Evolutionary conservation across 805 yeast species (phyloP).

Genomic region (Tetrapisispora phaffii): DNA sequence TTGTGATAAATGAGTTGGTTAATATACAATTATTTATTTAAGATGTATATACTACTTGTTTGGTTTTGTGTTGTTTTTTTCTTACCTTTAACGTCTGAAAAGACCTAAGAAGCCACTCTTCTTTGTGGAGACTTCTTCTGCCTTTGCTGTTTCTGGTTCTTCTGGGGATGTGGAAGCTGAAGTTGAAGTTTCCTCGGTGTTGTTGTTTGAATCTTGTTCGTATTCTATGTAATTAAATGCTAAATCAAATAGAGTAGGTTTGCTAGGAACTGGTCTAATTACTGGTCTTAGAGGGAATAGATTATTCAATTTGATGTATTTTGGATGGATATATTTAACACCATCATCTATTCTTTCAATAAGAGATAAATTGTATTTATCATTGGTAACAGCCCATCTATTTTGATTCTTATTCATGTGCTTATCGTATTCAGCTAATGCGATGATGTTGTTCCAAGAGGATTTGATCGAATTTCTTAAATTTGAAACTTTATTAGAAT

Average conservation of each 20-base stretch:
- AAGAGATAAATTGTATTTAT: slow-evolving; percentile 23
- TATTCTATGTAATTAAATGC: slow-evolving; percentile 75
- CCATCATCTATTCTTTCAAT: slow-evolving; percentile 31
- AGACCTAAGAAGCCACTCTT: slow-evolving; percentile 67
- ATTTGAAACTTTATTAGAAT: slow-evolving; percentile 36
- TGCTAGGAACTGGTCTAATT: slow-evolving; percentile 58
- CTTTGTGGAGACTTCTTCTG: slow-evolving; percentile 30
- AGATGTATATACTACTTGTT: background rate
- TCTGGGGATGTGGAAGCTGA: slow-evolving; percentile 10
- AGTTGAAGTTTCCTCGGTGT: slow-evolving; percentile 4
- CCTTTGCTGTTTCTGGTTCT: slow-evolving; percentile 6
- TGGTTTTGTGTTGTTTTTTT: no score
- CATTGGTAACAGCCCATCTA: background rate
- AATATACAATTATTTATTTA: no score
- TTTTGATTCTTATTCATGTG: slow-evolving; percentile 7
- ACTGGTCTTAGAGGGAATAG: slow-evolving; percentile 29
- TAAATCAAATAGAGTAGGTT: slow-evolving; percentile 86
- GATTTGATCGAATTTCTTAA: slow-evolving; percentile 38
- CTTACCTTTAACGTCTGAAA: slow-evolving; percentile 50
- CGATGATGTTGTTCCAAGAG: slow-evolving; percentile 24
- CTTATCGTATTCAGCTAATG: slow-evolving; percentile 30
- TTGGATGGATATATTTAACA: slow-evolving; percentile 10
- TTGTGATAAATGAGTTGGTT: no score
- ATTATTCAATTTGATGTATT: slow-evolving; percentile 16
- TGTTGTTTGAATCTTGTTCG: slow-evolving; percentile 15